phyloP scores from a whole-genome alignment of 2,329 filamentous ascomycete genomes.

The Arthrobotrys pseudoclavata region DNA sequence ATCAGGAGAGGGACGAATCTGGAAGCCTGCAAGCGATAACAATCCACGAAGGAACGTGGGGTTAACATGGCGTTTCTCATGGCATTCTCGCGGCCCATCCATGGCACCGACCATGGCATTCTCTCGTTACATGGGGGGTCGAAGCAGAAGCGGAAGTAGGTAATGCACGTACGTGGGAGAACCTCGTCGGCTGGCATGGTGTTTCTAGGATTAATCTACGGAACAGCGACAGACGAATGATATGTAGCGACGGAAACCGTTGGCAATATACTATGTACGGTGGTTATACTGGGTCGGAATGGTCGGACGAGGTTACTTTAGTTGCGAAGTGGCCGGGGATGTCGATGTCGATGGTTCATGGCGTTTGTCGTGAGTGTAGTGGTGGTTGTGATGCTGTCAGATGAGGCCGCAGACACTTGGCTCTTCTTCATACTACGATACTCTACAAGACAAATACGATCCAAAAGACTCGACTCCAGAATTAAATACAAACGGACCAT shows the following conservation, averaged over 20 bases:
- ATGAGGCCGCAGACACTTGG: conserved; percentile 12
- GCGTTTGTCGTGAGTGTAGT: conserved; percentile 3
- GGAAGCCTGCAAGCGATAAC: conserved; percentile 60
- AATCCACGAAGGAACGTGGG: conserved; percentile 4
- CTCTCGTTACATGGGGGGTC: neutral
- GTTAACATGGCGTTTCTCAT: conserved; percentile 15
- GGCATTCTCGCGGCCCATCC: conserved; percentile 7
- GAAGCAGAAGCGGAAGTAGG: neutral
- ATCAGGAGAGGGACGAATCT: conserved; percentile 64
- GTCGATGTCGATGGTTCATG: conserved; percentile 33
- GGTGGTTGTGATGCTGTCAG: conserved; percentile 25
- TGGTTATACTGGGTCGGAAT: conserved; percentile 2
- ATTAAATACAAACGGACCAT: conserved; percentile 5
- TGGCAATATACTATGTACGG: neutral
- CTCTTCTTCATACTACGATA: neutral
- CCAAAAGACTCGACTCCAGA: neutral
- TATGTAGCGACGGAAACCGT: conserved; percentile 13
- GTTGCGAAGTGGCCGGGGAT: neutral
- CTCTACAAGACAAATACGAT: neutral
- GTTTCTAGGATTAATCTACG: conserved; percentile 16
- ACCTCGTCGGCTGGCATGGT: conserved; percentile 55
- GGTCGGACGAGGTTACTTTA: conserved; percentile 35
- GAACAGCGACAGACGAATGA: conserved; percentile 17
- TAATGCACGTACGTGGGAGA: conserved; percentile 52
- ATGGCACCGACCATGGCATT: neutral